Evolutionary conservation across 2,329 filamentous ascomycete species (phyloP).

Genomic region (Ophiosphaerella korrae): DNA sequence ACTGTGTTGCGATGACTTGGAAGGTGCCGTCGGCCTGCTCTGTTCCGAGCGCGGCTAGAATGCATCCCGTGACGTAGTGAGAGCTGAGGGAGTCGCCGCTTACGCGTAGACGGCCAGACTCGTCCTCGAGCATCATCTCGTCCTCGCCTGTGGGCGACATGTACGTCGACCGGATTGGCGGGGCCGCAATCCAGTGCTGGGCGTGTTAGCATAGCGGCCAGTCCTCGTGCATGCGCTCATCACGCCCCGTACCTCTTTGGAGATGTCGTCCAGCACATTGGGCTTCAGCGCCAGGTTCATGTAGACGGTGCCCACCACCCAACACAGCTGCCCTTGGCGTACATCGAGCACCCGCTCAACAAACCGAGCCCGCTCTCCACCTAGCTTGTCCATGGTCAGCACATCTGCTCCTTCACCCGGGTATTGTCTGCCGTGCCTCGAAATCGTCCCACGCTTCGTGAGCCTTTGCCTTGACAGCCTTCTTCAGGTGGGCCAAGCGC

Average conservation of each 20-base stretch:
- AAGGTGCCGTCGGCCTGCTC: conserved; percentile 93
- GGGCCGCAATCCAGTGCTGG: conserved; percentile 87
- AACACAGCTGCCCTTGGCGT: conserved; percentile 91
- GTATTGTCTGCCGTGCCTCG: conserved; percentile 50
- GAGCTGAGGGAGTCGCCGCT: conserved; percentile 72
- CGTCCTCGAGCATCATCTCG: conserved; percentile 87
- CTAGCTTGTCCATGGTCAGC: conserved; percentile 56
- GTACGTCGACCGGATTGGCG: conserved; percentile 78
- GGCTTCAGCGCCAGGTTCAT: conserved; percentile 98
- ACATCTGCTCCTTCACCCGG: background rate
- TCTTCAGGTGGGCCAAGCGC: conserved; percentile 84
- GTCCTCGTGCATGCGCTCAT: background rate
- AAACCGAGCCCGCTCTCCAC: conserved; percentile 72
- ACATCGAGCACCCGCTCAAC: conserved; percentile 94
- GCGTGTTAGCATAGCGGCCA: conserved; percentile 8
- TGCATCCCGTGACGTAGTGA: conserved; percentile 86
- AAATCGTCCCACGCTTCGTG: conserved; percentile 77
- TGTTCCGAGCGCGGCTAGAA: conserved; percentile 92
- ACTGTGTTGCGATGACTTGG: conserved; percentile 86
- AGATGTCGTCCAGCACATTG: conserved; percentile 92
- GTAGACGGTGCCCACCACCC: conserved; percentile 92
- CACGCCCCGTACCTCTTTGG: conserved; percentile 72
- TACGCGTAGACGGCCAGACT: conserved; percentile 84
- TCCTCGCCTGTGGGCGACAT: conserved; percentile 67
- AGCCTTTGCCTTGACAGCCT: conserved; percentile 76